These are phyloP conservation scores for Gnaphalium uliginosum DNA, from an alignment of 129 eudicot species.

Conservation along the genomic window DNA sequence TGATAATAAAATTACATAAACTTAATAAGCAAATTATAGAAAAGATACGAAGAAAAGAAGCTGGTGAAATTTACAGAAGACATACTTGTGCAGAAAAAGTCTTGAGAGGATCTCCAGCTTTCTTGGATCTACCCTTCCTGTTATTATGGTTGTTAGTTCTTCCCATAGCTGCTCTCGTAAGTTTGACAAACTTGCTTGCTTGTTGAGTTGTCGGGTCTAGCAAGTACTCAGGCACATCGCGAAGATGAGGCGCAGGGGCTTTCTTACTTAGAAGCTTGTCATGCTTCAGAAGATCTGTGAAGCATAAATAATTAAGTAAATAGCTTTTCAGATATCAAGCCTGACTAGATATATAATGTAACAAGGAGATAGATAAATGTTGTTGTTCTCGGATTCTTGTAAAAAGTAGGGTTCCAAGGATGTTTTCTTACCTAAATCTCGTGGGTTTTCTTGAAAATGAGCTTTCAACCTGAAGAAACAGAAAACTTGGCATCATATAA, in stretches of 20 bases:
- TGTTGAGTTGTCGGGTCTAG: conserved; percentile 86
- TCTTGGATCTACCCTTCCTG: conserved; percentile 60
- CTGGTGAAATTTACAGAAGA: background rate
- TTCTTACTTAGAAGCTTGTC: conserved; percentile 93
- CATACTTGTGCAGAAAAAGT: conserved; percentile 73
- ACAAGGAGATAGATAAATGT: background rate
- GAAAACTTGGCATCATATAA: background rate
- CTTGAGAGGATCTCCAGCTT: conserved; percentile 82
- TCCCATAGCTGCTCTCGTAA: conserved; percentile 84
- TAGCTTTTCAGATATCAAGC: background rate
- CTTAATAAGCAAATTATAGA: background rate
- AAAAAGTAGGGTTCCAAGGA: background rate
- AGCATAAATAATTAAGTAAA: background rate
- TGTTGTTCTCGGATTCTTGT: background rate
- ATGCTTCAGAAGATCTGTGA: conserved; percentile 86
- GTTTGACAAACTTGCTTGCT: conserved; percentile 85
- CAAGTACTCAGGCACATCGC: conserved; percentile 82
- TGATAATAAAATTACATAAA: conserved; percentile 28
- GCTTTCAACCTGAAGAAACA: conserved; percentile 70
- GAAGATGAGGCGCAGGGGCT: conserved; percentile 77
- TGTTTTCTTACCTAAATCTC: conserved; percentile 69
- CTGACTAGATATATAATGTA: background rate
- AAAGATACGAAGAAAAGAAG: background rate
- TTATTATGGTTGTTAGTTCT: conserved; percentile 41
- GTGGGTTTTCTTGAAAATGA: conserved; percentile 93